Percentiles rank a stretch among this genome's conserved stretches.
phyloP scores from a whole-genome alignment of 495 filamentous ascomycete genomes.

The Bacidia rubella region DNA sequence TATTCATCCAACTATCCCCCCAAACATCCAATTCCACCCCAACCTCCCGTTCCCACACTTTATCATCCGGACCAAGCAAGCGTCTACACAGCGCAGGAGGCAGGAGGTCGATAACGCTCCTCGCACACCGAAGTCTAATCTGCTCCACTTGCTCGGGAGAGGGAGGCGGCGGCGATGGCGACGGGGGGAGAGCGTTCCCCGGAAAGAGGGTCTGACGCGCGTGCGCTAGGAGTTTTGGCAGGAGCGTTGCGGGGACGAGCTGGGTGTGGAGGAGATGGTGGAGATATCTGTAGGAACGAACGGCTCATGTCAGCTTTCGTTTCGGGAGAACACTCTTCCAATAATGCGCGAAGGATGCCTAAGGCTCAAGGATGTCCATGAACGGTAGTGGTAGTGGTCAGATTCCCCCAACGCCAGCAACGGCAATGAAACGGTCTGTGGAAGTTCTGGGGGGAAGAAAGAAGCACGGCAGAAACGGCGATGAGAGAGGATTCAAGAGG shows the following conservation, averaged over 20 bases:
- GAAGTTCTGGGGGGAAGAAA: background rate
- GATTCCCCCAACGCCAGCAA: background rate
- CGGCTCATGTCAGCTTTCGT: no score
- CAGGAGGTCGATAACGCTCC: constrained; percentile 34
- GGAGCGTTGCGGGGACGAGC: constrained; percentile 50
- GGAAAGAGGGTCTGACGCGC: constrained; percentile 67
- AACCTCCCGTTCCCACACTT: constrained; percentile 30
- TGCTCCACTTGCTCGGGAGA: constrained; percentile 28
- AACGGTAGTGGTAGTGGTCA: background rate
- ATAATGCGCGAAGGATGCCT: no score
- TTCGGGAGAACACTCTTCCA: background rate
- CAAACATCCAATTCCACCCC: constrained; percentile 57
- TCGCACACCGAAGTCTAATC: constrained; percentile 45
- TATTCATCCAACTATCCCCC: constrained; percentile 74
- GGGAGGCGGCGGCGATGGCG: constrained; percentile 22
- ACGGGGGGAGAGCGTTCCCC: constrained; percentile 46
- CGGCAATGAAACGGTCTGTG: background rate
- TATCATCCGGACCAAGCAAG: constrained; percentile 25
- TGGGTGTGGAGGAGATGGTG: constrained; percentile 52
- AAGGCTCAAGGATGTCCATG: no score
- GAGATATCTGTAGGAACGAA: constrained; percentile 46
- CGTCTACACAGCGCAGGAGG: constrained; percentile 28
- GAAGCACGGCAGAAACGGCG: no score
- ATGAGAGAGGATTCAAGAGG: no score
- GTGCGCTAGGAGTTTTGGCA: constrained; percentile 60